Percentiles rank a stretch among this genome's conserved stretches.
These are phyloP conservation scores for Sergeia podlipaevii DNA, from an alignment of 208 protist genomes.

Conservation along the genomic window DNA sequence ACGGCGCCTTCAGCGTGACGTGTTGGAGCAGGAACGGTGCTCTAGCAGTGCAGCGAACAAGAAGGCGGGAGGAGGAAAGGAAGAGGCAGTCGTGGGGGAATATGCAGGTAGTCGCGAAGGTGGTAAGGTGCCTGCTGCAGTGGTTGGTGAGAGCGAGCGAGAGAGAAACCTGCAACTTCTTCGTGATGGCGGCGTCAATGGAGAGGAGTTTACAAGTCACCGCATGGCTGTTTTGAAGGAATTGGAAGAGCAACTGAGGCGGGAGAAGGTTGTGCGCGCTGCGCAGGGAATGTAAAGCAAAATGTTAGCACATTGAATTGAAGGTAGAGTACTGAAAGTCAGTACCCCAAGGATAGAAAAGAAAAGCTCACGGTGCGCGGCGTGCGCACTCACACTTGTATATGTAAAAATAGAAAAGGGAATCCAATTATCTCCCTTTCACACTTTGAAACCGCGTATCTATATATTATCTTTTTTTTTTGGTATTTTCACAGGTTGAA, in stretches of 20 bases:
- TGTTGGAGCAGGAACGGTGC: background rate
- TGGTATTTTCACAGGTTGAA: no score
- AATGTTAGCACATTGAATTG: no score
- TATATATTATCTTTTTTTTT: no score
- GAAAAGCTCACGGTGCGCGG: no score
- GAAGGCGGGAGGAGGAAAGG: no score
- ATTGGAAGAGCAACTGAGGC: constrained; percentile 17
- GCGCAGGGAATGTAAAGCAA: constrained; percentile 1
- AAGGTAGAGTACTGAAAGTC: no score
- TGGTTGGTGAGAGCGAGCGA: constrained; percentile 4
- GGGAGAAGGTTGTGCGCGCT: constrained; percentile 8
- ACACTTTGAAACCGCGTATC: no score
- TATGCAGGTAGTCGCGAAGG: constrained; percentile 3
- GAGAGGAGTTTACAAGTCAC: constrained; percentile 21
- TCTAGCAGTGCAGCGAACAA: no score
- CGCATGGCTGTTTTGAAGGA: constrained; percentile 23
- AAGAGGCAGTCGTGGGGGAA: background rate
- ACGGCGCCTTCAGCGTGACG: background rate
- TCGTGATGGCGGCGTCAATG: constrained; percentile 4
- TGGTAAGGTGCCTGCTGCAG: background rate
- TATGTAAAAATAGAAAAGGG: no score
- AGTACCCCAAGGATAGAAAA: no score
- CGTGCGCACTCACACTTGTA: no score
- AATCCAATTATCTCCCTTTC: no score
- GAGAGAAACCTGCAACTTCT: constrained; percentile 12